Percentiles rank a stretch among this genome's conserved stretches.
Evolutionary conservation across 306 rosid genomes (phyloP).

Genomic region (Hippophae gyantsensis): DNA sequence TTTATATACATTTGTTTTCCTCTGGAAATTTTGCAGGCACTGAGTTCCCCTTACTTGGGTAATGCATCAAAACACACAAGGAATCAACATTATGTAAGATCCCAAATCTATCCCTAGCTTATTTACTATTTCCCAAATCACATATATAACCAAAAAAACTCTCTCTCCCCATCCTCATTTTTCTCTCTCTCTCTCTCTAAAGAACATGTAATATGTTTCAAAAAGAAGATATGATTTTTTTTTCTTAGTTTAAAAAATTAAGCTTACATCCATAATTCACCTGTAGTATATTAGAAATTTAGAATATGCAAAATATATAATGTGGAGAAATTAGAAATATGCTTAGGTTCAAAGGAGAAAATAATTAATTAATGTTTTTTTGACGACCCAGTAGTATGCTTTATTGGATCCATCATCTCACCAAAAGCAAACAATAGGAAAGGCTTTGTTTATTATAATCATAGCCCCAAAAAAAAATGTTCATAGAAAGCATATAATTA

Average conservation of each 20-base stretch:
- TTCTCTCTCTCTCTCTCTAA: conserved; percentile 1
- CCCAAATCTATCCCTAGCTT: conserved; percentile 3
- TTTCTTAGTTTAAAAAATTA: too few relatives aligned
- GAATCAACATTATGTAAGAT: conserved; percentile 51
- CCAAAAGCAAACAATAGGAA: conserved; percentile 16
- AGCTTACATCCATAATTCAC: too few relatives aligned
- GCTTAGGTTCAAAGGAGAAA: conserved; percentile 22
- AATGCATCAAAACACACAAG: conserved; percentile 46
- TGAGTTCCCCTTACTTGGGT: conserved; percentile 68
- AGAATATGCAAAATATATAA: too few relatives aligned
- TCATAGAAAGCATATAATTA: too few relatives aligned
- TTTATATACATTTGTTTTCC: neutral
- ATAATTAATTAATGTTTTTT: conserved; percentile 24
- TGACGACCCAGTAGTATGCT: conserved; percentile 40
- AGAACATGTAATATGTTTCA: too few relatives aligned
- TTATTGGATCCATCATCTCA: conserved; percentile 42
- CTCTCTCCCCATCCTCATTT: conserved; percentile 8
- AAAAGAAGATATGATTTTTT: too few relatives aligned
- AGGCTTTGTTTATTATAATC: conserved; percentile 4
- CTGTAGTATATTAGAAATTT: too few relatives aligned
- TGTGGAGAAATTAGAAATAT: neutral
- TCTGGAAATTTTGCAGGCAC: conserved; percentile 46
- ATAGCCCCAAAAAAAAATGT: conserved; percentile 20
- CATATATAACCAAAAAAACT: neutral
- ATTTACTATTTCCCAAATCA: conserved; percentile 27